Conservation (phyloP, 2,329 filamentous ascomycete species). For the Lasiodiplodia gonubiensis region DNA sequence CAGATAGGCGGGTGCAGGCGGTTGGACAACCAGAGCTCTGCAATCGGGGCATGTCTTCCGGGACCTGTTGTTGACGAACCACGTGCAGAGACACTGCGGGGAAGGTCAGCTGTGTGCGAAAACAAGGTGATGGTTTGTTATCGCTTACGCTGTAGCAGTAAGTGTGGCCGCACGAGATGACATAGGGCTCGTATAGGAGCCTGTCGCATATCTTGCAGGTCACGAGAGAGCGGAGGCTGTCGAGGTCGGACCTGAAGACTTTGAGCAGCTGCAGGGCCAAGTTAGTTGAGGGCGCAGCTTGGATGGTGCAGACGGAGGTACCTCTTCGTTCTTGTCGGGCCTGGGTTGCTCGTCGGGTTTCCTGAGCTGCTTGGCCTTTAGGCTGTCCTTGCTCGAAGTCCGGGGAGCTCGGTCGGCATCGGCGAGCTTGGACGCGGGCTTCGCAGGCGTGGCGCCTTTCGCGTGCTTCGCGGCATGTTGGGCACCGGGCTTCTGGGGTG, state of each 20-base stretch:
- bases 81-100: constrained; percentile 61
- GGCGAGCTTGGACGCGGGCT: constrained; percentile 39
- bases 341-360: constrained; percentile 41
- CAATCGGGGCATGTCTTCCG: constrained; percentile 74
- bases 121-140: constrained; percentile 37
- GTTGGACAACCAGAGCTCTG: constrained; percentile 61
- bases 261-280: constrained; percentile 44
- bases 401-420: constrained; percentile 40
- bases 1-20: constrained; percentile 69
- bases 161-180: constrained; percentile 71
- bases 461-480: constrained; percentile 8
- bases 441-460: constrained; percentile 28
- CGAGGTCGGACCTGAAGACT: constrained; percentile 58
- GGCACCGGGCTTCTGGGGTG: constrained; percentile 20
- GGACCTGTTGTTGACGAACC: constrained; percentile 59
- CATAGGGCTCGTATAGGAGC: constrained; percentile 72
- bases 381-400: constrained; percentile 47
- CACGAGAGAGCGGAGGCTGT: constrained; percentile 64
- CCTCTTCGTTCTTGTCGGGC: constrained; percentile 46
- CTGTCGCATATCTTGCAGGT: constrained; percentile 73
- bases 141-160: constrained; percentile 69
- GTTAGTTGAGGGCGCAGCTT: constrained; percentile 35
- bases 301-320: constrained; percentile 29
- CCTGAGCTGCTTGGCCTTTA: constrained; percentile 45
- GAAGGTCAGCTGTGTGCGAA: constrained; percentile 36